phyloP scores from a whole-genome alignment of 192 early-diverging fungal genomes.

The Mortierella alpina region DNA sequence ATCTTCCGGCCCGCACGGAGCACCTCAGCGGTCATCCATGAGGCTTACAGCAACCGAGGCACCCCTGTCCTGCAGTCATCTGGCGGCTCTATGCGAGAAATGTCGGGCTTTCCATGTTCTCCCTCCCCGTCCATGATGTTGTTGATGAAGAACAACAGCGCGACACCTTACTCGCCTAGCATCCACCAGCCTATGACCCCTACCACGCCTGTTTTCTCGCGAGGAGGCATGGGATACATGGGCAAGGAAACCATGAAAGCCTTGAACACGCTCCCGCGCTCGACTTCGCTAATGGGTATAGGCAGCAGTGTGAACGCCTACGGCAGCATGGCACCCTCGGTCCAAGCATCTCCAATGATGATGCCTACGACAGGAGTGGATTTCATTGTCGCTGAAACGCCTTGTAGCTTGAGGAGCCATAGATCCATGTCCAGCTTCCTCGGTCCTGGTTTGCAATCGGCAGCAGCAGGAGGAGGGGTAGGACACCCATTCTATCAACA shows the following conservation, averaged over 20 bases:
- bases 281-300: slow-evolving; percentile 31
- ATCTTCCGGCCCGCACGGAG: slow-evolving; percentile 17
- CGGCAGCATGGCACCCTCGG: slow-evolving; percentile 9
- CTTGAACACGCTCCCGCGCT: slow-evolving; percentile 16
- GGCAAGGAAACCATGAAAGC: slow-evolving; percentile 27
- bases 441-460: not conserved
- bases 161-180: slow-evolving; percentile 5
- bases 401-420: slow-evolving; percentile 5
- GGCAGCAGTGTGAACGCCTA: slow-evolving; percentile 11
- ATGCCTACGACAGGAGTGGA: too few species aligned
- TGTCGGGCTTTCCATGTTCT: not conserved
- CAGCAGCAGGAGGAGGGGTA: not conserved
- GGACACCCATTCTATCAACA: not conserved
- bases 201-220: slow-evolving; percentile 14
- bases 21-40: slow-evolving; percentile 14
- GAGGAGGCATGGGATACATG: slow-evolving; percentile 36
- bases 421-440: slow-evolving; percentile 15
- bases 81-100: not conserved
- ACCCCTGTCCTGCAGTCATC: slow-evolving; percentile 4
- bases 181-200: slow-evolving; percentile 7
- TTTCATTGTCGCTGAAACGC: not conserved
- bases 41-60: slow-evolving; percentile 13
- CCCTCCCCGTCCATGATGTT: not conserved
- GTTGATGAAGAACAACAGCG: not conserved
- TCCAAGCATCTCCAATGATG: slow-evolving; percentile 3